Percentiles rank a stretch among this genome's conserved stretches.
phyloP scores from a whole-genome alignment of 2,329 filamentous ascomycete species.

The Scedosporium dehoogii region DNA sequence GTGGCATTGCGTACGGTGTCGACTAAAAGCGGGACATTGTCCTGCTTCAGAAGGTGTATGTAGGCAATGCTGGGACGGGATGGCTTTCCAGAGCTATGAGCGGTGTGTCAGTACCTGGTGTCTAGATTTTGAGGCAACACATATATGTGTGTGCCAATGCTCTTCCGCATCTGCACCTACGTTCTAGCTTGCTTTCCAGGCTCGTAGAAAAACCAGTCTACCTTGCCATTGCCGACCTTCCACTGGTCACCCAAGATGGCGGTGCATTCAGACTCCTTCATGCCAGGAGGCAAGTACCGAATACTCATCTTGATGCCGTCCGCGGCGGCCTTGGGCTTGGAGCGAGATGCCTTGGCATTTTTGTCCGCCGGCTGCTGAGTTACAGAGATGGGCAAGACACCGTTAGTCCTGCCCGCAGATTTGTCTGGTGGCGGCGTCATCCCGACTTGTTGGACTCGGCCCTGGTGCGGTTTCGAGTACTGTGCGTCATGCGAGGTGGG shows the following conservation, averaged over 20 bases:
- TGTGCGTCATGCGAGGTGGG: neutral
- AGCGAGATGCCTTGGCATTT: conserved; percentile 1
- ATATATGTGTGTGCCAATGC: neutral
- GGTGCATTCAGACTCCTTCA: conserved; percentile 72
- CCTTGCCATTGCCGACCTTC: conserved; percentile 68
- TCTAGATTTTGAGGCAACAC: neutral
- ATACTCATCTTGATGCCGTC: conserved; percentile 76
- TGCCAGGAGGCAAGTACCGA: conserved; percentile 73
- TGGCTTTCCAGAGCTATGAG: conserved; percentile 67
- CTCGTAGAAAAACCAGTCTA: conserved; percentile 69
- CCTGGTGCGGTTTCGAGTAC: neutral
- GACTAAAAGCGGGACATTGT: conserved; percentile 56
- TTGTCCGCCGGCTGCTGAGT: conserved; percentile 20
- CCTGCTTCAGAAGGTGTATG: conserved; percentile 65
- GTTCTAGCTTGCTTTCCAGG: conserved; percentile 61
- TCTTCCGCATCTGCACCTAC: conserved; percentile 5
- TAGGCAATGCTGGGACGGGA: conserved; percentile 75
- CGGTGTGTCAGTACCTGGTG: conserved; percentile 5
- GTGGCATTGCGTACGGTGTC: conserved; percentile 57
- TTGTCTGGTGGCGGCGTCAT: conserved; percentile 10
- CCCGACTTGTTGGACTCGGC: neutral
- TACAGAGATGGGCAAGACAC: conserved; percentile 39
- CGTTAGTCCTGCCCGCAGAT: conserved; percentile 27
- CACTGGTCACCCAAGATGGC: conserved; percentile 66
- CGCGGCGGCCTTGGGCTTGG: conserved; percentile 2